A percentile compares a stretch with the other conserved stretches of the same genome.
Conservation (phyloP, 1,139 yeast genomes). For the Yamadazyma atlantica region DNA sequence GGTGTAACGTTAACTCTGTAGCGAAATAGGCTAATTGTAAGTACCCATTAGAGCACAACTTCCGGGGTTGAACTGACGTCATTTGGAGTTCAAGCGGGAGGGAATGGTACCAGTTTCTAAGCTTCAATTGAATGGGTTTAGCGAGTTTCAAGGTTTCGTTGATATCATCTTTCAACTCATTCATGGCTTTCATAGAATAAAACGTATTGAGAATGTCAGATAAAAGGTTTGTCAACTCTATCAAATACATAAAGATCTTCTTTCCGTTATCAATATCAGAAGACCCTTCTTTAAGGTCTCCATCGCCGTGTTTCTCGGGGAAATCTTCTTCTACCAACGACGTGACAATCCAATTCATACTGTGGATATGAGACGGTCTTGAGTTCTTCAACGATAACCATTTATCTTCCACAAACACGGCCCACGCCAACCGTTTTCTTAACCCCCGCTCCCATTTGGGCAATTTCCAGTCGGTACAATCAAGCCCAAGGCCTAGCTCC, state of each 20-base stretch:
- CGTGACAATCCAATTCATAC: conserved; percentile 68
- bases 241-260: conserved; percentile 65
- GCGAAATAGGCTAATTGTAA: conserved; percentile 84
- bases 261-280: conserved; percentile 75
- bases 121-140: conserved; percentile 77
- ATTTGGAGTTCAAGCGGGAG: conserved; percentile 71
- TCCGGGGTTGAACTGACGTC: conserved; percentile 59
- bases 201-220: conserved; percentile 71
- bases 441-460: conserved; percentile 93
- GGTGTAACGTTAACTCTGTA: conserved; percentile 78
- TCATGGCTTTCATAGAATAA: conserved; percentile 68
- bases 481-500: conserved; percentile 81
- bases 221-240: conserved; percentile 65
- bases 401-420: conserved; percentile 84
- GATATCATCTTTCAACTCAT: conserved; percentile 49
- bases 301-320: conserved; percentile 65
- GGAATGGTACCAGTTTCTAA: conserved; percentile 83
- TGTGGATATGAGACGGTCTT: conserved; percentile 73
- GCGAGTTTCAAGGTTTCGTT: conserved; percentile 71
- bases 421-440: conserved; percentile 87
- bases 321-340: conserved; percentile 69
- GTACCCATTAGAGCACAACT: conserved; percentile 68
- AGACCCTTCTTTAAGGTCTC: conserved; percentile 57
- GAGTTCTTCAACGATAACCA: conserved; percentile 81
- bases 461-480: conserved; percentile 82